Base-by-base conservation (phyloP, 768 basidiomycete species). In the Mycena galopus region DNA sequence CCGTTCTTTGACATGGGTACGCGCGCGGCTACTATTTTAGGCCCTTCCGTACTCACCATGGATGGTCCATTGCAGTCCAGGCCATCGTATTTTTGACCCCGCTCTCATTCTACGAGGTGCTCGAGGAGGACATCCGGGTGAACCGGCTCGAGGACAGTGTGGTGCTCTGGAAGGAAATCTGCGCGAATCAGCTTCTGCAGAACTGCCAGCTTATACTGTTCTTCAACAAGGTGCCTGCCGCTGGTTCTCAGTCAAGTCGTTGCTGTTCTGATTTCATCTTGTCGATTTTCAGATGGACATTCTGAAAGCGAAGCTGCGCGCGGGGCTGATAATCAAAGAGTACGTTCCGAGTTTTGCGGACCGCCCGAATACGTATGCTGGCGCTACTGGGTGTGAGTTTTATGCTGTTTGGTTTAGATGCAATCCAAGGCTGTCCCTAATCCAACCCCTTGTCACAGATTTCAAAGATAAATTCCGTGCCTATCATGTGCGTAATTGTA, bases 51-150 rank as follows among this genome's bases (percentile, higher is more conserved):
- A n/a, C n/a, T n/a, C n/a, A n/a, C n/a, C n/a, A n/a, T n/a, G n/a
- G n/a, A n/a, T n/a, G n/a, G 21, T 7, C 23, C 2, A 10, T 27
- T 25, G 4, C 67, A 90, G 92, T 93, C 10, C 88, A 94, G 79
- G 92, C 93, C 0, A 94, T 95, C 75, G 88, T 95, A 42, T 95
- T 95, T 80, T 86, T 95, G n/a, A 94, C 92, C 0, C 94, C 94
- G 0, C 86, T 95, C 1, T 85, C 90, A 0, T 93, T 94, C 78
- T 91, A 95, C 76, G 89, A 93, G 75, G 86, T 87, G 47, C 89
- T 95, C 8, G 90, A 93, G 27, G 94, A 95, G 77, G 88, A 94
- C 76, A 81, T 83, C 6, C 84, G 83, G 55, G 83, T 93, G 2
- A 95, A 94, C 77, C 85, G 93, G 27, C 82, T 94, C 50, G 92